phyloP scores from a whole-genome alignment of 2,329 filamentous ascomycete species.

The Alternaria ventricosa region DNA sequence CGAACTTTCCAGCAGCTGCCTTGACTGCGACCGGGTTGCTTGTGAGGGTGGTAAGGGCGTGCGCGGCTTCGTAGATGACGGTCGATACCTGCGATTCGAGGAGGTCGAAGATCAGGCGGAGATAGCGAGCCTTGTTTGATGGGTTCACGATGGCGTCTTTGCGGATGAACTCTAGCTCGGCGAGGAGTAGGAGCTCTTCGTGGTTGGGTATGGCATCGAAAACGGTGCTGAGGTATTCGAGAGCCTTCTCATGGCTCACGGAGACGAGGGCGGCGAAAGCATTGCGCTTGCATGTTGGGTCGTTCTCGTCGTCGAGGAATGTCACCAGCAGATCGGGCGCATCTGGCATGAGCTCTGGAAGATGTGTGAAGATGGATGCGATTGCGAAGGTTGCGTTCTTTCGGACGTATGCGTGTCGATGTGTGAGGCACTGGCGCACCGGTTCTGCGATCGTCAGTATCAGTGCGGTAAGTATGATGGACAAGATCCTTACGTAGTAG shows the following conservation, averaged over 20 bases:
- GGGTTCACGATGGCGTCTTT: constrained; percentile 96
- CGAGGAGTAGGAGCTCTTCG: constrained; percentile 90
- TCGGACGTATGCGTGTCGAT: constrained; percentile 95
- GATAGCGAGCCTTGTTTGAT: constrained; percentile 93
- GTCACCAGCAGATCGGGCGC: constrained; percentile 88
- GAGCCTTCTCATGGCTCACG: constrained; percentile 91
- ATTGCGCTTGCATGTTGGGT: constrained; percentile 96
- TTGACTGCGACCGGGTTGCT: constrained; percentile 98
- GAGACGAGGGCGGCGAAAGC: constrained; percentile 89
- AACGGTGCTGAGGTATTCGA: constrained; percentile 84
- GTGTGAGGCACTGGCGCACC: constrained; percentile 88
- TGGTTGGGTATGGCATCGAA: constrained; percentile 95
- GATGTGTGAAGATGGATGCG: constrained; percentile 89
- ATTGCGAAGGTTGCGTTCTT: constrained; percentile 98
- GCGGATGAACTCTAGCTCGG: constrained; percentile 95
- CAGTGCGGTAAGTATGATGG: neutral
- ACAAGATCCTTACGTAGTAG: constrained; percentile 65
- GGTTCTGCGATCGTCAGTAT: constrained; percentile 60
- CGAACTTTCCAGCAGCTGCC: constrained; percentile 93
- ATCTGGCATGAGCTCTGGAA: constrained; percentile 90
- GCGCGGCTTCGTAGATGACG: constrained; percentile 96
- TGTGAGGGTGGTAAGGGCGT: constrained; percentile 89
- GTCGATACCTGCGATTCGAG: constrained; percentile 92
- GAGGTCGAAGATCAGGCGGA: constrained; percentile 94
- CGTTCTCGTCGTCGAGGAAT: constrained; percentile 89